A percentile compares a stretch with the other conserved stretches of the same genome.
phyloP scores from a whole-genome alignment of 2,329 filamentous ascomycete species.

The Leptosphaerulina australis region DNA sequence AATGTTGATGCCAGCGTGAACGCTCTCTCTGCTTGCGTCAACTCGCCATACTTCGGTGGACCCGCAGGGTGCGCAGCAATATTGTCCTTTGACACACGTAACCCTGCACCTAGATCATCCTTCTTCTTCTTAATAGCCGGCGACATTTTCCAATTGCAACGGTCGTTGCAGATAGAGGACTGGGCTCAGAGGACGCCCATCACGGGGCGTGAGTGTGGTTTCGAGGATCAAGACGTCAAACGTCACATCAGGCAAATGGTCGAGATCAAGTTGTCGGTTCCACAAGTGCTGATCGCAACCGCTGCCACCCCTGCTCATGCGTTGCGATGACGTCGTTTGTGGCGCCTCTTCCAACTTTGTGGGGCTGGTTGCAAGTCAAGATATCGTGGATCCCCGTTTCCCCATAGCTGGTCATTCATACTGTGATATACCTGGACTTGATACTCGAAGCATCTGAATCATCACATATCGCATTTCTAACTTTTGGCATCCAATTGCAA shows the following conservation, averaged over 20 bases:
- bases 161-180: slow-evolving; percentile 1
- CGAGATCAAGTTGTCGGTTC: slow-evolving; percentile 34
- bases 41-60: slow-evolving; percentile 53
- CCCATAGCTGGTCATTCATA: slow-evolving; percentile 20
- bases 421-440: slow-evolving; percentile 8
- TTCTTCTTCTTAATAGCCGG: slow-evolving; percentile 43
- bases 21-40: slow-evolving; percentile 57
- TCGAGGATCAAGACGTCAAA: slow-evolving; percentile 17
- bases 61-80: slow-evolving; percentile 52
- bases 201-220: slow-evolving; percentile 20
- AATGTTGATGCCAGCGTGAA: slow-evolving; percentile 59
- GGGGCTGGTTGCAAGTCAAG: slow-evolving; percentile 31
- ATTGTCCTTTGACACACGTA: slow-evolving; percentile 52
- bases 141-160: slow-evolving; percentile 20
- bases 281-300: slow-evolving; percentile 27
- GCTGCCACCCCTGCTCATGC: slow-evolving; percentile 28
- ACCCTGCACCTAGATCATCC: slow-evolving; percentile 51
- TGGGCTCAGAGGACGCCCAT: slow-evolving; percentile 11
- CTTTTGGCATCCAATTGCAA: slow-evolving; percentile 3
- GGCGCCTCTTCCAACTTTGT: slow-evolving; percentile 42
- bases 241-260: slow-evolving; percentile 19
- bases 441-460: background rate
- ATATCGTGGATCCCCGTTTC: slow-evolving; percentile 25
- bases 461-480: slow-evolving; percentile 3
- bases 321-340: slow-evolving; percentile 44